Base-by-base conservation (phyloP, 495 filamentous ascomycete genomes). In the Aspergillus nanangensis region DNA sequence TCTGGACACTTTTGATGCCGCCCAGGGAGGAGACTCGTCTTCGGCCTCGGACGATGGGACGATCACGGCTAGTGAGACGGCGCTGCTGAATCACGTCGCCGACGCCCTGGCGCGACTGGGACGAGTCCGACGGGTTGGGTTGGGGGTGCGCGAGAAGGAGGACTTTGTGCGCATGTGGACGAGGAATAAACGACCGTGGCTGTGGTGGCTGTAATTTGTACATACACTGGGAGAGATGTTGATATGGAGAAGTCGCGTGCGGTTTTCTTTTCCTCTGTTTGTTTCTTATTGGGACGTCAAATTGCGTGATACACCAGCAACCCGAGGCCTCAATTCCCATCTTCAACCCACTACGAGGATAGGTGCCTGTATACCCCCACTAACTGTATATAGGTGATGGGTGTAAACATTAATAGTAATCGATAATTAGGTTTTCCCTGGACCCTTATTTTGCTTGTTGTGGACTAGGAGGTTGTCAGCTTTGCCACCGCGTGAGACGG, bases 51-150 rank as follows among this genome's bases (percentile, higher is more conserved):
- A n/a, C n/a, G n/a, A n/a, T n/a, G n/a, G 31, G 2, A 35, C 23
- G 35, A 41, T 78, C 7, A 82, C 70, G 13, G 51, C 57, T 14
- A 73, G 77, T 29, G 86, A 93, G 56, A 75, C 71, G 52, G 66
- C 65, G 37, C 58, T 90, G 22, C 61, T 91, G 41, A 86, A 95
- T 52, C 72, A 77, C 13, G 80, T 96, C 10, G 87, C 79, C 1
- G 93, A 97, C 33, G 82, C 90, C 11, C 67, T 99, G 38, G 92
- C 94, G n/a, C 70, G 92, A 27, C 63, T 99, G 47, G 90, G 89
- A 1, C 75, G 93, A 47, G 90, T 89, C n/a, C 96, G 92, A 76
- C 74, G 94, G 29, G 87, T 99, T 13, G 88, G 82, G 0, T 61
- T 99, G 60, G 87, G 87, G 2, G 71, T 94, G 47, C 67, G 65